Conservation (phyloP, 164 flowering plant species). For the Kingdonia uniflora region DNA sequence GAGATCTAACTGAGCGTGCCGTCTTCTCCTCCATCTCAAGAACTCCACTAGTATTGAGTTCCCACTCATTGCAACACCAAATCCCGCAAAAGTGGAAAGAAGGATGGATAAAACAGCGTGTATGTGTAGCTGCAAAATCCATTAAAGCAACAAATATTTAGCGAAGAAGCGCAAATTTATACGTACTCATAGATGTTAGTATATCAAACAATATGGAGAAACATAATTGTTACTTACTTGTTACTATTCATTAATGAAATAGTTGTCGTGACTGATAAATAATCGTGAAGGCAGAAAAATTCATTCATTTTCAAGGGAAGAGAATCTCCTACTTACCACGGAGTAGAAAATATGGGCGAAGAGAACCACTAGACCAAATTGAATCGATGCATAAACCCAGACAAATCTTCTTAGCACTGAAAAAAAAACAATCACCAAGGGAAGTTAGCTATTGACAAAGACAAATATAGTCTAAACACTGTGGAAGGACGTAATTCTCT, state of each 20-base stretch:
- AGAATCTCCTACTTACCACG: slow-evolving; percentile 38
- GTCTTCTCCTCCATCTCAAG: slow-evolving; percentile 51
- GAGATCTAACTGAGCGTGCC: slow-evolving; percentile 16
- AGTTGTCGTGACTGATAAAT: too few relatives aligned
- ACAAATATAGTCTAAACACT: background rate
- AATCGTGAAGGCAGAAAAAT: background rate
- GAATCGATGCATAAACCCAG: slow-evolving; percentile 81
- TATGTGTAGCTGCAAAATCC: slow-evolving; percentile 45
- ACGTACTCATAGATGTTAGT: too few relatives aligned
- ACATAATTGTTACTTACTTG: background rate
- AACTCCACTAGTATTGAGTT: slow-evolving; percentile 63
- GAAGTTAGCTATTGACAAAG: background rate
- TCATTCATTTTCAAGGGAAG: background rate
- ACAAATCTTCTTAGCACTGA: slow-evolving; percentile 65
- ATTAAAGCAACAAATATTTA: background rate
- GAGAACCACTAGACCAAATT: slow-evolving; percentile 77
- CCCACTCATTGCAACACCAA: slow-evolving; percentile 78
- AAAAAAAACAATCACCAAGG: slow-evolving; percentile 2
- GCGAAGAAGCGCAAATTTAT: too few relatives aligned
- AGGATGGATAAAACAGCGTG: slow-evolving; percentile 70
- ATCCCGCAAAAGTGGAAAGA: slow-evolving; percentile 77
- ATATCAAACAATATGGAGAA: too few relatives aligned
- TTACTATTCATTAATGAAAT: background rate
- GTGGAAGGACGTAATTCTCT: too few relatives aligned
- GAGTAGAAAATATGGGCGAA: slow-evolving; percentile 85